A percentile compares a stretch with the other conserved stretches of the same genome.
Evolutionary conservation across 192 early-diverging fungal genomes (phyloP).

Genomic region (Entophlyctis luteolus): DNA sequence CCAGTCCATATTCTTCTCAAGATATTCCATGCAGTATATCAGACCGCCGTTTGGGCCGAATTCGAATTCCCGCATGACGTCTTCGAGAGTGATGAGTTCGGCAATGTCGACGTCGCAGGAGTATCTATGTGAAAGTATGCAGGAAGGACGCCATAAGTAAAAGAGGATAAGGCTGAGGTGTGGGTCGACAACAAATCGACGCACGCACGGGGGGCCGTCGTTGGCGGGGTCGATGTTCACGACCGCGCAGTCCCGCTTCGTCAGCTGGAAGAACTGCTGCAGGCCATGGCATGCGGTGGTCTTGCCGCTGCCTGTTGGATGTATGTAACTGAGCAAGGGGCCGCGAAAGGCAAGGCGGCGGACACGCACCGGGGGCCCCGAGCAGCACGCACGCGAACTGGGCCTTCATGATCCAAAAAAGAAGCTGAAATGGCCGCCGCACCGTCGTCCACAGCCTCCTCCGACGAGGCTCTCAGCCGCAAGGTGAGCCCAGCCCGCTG

Average conservation of each 20-base stretch:
- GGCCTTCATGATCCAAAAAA: background rate
- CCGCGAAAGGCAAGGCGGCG: background rate
- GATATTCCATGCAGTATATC: conserved; percentile 62
- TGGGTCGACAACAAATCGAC: background rate
- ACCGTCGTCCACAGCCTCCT: background rate
- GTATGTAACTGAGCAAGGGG: background rate
- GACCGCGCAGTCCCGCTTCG: conserved; percentile 40
- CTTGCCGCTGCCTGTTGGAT: conserved; percentile 52
- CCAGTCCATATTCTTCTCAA: conserved; percentile 62
- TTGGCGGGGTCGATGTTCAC: conserved; percentile 65
- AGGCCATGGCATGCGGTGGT: conserved; percentile 55
- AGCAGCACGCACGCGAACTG: conserved; percentile 12
- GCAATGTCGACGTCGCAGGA: conserved; percentile 46
- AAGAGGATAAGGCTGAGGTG: background rate
- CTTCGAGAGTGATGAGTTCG: conserved; percentile 53
- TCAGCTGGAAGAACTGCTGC: conserved; percentile 43
- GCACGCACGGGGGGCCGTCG: conserved; percentile 47
- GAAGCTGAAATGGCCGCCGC: background rate
- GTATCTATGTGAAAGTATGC: conserved; percentile 34
- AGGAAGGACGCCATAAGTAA: background rate
- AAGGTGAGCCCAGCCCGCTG: background rate
- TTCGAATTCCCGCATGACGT: conserved; percentile 47
- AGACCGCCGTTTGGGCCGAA: conserved; percentile 60
- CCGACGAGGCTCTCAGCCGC: background rate
- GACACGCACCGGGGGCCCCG: conserved; percentile 15